Conservation (phyloP, 2,329 filamentous ascomycete species). For the Colletotrichum musicola region DNA sequence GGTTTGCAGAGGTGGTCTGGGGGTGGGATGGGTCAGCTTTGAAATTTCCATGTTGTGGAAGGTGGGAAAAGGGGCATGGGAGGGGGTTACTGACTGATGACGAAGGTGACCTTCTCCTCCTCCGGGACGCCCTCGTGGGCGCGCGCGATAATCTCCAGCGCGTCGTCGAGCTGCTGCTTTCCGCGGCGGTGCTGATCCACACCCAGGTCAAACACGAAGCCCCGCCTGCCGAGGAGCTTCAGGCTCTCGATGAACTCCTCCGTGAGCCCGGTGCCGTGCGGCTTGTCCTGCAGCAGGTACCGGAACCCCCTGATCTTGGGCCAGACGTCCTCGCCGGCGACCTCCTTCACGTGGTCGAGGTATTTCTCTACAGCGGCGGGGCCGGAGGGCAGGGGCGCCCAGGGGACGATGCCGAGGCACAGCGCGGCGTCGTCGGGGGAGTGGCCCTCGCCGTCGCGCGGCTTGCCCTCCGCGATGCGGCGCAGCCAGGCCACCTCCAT, state of each 20-base stretch:
- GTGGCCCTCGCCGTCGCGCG: slow-evolving; percentile 71
- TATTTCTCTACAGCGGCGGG: slow-evolving; percentile 72
- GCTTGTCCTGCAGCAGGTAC: slow-evolving; percentile 85
- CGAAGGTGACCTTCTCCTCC: slow-evolving; percentile 72
- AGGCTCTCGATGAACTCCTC: slow-evolving; percentile 74
- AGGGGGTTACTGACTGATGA: slow-evolving; percentile 70
- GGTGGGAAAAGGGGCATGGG: neutral
- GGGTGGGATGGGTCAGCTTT: neutral
- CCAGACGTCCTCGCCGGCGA: slow-evolving; percentile 73
- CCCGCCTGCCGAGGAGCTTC: slow-evolving; percentile 72
- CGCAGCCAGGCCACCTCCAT: slow-evolving; percentile 78
- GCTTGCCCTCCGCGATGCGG: slow-evolving; percentile 72
- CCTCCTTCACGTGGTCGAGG: slow-evolving; percentile 69
- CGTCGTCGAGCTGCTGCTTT: slow-evolving; percentile 78
- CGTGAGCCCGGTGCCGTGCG: slow-evolving; percentile 72
- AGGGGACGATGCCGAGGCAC: slow-evolving; percentile 81
- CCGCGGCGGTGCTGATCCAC: slow-evolving; percentile 85
- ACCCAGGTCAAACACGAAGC: slow-evolving; percentile 83
- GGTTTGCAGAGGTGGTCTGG: slow-evolving; percentile 93
- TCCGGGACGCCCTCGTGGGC: slow-evolving; percentile 73
- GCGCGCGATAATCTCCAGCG: slow-evolving; percentile 75
- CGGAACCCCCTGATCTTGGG: slow-evolving; percentile 80
- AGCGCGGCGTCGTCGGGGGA: slow-evolving; percentile 61
- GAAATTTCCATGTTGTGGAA: neutral
- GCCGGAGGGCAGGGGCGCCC: slow-evolving; percentile 84